Evolutionary conservation across 179 eudicot species (phyloP).

Genomic region (Beta lomatogona): DNA sequence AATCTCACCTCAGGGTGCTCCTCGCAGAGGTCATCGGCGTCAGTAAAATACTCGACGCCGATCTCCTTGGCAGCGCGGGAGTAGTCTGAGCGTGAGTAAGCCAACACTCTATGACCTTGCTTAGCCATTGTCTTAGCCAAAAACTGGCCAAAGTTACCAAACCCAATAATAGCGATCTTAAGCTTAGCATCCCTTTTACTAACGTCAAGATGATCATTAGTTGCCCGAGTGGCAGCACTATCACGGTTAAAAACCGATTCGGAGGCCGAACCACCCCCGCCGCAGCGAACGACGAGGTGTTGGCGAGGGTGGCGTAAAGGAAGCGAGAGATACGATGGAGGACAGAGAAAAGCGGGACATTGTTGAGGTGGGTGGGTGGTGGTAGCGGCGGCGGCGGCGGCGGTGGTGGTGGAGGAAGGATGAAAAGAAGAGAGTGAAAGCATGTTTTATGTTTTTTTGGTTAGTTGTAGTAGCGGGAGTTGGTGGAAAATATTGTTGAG

Average conservation of each 20-base stretch:
- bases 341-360: not conserved
- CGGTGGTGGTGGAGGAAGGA: constrained; percentile 7
- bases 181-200: constrained; percentile 20
- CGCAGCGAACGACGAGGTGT: not conserved
- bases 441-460: not conserved
- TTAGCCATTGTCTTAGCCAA: constrained; percentile 32
- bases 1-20: constrained; percentile 41
- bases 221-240: not conserved
- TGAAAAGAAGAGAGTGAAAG: constrained; percentile 7
- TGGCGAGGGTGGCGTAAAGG: not conserved
- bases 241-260: not conserved
- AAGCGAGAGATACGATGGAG: not conserved
- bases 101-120: constrained; percentile 42
- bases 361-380: not conserved
- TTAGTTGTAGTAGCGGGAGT: not conserved
- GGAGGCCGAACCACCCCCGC: not conserved
- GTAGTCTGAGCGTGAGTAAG: constrained; percentile 40
- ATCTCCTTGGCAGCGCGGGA: constrained; percentile 27
- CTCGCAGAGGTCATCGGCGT: constrained; percentile 44
- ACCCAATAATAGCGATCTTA: constrained; percentile 42
- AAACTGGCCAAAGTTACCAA: constrained; percentile 47
- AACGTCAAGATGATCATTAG: not conserved
- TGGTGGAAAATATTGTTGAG: constrained; percentile 5
- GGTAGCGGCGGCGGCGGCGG: not conserved
- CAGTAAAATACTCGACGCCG: constrained; percentile 36